A percentile compares a stretch with the other conserved stretches of the same genome.
phyloP scores from a whole-genome alignment of 2,329 filamentous ascomycete species.

The Clarireedia sp. region DNA sequence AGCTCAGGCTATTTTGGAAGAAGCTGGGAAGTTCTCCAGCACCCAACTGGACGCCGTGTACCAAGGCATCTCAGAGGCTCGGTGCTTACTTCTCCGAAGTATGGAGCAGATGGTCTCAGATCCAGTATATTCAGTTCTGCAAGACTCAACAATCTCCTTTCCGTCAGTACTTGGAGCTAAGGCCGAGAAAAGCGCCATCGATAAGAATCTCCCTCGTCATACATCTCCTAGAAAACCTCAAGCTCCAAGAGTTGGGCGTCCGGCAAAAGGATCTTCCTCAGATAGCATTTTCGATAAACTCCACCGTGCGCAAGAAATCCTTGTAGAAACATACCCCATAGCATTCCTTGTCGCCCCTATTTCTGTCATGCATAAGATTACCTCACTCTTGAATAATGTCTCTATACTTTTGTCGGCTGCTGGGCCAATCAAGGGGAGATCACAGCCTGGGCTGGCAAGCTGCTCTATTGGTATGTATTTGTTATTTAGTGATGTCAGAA shows the following conservation, averaged over 20 bases:
- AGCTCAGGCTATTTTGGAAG: constrained; percentile 48
- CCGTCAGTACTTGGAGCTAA: constrained; percentile 49
- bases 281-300: constrained; percentile 38
- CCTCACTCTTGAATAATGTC: constrained; percentile 55
- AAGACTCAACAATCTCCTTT: constrained; percentile 86
- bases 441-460: constrained; percentile 49
- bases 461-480: constrained; percentile 41
- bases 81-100: constrained; percentile 59
- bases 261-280: constrained; percentile 18
- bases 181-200: constrained; percentile 9
- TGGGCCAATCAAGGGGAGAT: constrained; percentile 38
- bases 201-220: constrained; percentile 9
- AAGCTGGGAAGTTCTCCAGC: constrained; percentile 39
- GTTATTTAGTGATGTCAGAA: background rate
- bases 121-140: constrained; percentile 79
- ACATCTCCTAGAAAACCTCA: constrained; percentile 22
- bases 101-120: constrained; percentile 68
- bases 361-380: constrained; percentile 52
- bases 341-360: constrained; percentile 43
- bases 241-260: constrained; percentile 8
- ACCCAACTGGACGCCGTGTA: constrained; percentile 35
- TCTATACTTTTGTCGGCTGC: constrained; percentile 59
- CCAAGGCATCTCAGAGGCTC: constrained; percentile 56
- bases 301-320: constrained; percentile 55
- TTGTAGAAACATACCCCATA: constrained; percentile 52